These are phyloP conservation scores for Fusarium sp. DNA, from an alignment of 2,329 filamentous ascomycete genomes.

Conservation along the genomic window DNA sequence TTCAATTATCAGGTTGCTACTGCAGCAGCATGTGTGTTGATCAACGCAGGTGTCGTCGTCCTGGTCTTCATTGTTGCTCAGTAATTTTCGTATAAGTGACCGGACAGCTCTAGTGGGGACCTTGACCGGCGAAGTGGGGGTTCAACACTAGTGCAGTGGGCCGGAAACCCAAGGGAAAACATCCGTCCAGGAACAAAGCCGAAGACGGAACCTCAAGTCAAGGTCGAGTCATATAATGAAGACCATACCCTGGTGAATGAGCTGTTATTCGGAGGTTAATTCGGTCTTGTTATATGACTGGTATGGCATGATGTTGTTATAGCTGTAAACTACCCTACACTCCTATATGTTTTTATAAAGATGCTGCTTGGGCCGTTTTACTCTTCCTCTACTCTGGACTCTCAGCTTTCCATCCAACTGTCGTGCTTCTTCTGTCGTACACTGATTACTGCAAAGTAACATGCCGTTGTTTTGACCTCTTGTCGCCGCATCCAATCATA, in stretches of 20 bases:
- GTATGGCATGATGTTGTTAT: no score
- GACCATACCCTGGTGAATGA: slow-evolving; percentile 7
- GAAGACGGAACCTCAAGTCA: slow-evolving; percentile 44
- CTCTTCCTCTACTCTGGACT: no score
- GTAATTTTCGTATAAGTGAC: slow-evolving; percentile 26
- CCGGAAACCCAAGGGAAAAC: slow-evolving; percentile 6
- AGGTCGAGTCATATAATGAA: slow-evolving; percentile 43
- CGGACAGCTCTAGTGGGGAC: slow-evolving; percentile 14
- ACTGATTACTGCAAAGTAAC: background rate
- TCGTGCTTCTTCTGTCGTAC: no score
- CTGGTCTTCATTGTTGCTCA: background rate
- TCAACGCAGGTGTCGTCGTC: no score
- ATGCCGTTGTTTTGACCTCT: background rate
- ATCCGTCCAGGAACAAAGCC: slow-evolving; percentile 25
- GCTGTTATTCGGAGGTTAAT: slow-evolving; percentile 35
- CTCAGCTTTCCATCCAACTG: no score
- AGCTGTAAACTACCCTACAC: background rate
- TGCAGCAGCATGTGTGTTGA: no score
- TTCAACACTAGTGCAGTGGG: background rate
- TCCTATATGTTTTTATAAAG: background rate
- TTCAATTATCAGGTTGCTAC: no score
- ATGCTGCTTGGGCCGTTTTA: no score
- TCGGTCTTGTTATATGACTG: slow-evolving; percentile 31
- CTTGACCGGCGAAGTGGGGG: slow-evolving; percentile 21
- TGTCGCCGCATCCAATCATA: slow-evolving; percentile 22